Percentiles rank a stretch among this genome's conserved stretches.
phyloP scores from a whole-genome alignment of 2,329 filamentous ascomycete genomes.

The Aspergillus ibericus region DNA sequence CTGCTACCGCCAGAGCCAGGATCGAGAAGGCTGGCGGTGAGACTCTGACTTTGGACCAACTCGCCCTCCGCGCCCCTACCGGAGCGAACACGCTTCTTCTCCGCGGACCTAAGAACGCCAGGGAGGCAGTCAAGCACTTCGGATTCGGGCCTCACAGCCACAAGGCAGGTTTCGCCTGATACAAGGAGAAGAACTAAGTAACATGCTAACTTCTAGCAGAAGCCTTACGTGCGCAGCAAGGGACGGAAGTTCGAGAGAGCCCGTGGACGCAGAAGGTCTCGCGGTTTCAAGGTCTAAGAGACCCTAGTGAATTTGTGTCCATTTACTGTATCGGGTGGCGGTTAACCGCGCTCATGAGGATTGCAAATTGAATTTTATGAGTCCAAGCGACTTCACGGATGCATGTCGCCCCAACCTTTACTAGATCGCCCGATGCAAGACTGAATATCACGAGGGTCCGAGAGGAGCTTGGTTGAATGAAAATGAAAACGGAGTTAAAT shows the following conservation, averaged over 20 bases:
- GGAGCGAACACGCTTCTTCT: conserved; percentile 96
- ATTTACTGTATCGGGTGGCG: neutral
- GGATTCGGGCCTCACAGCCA: conserved; percentile 96
- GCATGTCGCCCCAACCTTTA: neutral
- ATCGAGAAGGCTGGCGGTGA: conserved; percentile 93
- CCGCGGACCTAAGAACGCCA: conserved; percentile 95
- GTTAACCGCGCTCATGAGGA: neutral
- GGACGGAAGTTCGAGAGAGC: conserved; percentile 99
- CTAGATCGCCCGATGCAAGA: neutral
- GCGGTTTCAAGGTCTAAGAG: conserved; percentile 99
- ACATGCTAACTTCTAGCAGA: conserved; percentile 55
- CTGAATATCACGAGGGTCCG: conserved; percentile 4
- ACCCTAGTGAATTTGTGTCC: neutral
- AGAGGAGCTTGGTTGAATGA: conserved; percentile 16
- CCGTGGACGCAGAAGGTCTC: conserved; percentile 96
- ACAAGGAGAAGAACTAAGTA: no score
- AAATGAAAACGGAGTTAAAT: conserved; percentile 16
- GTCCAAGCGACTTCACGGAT: neutral
- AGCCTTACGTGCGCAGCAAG: conserved; percentile 97
- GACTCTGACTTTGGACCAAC: conserved; percentile 93
- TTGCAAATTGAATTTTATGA: neutral
- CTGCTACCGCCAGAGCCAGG: conserved; percentile 89
- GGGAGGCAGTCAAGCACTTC: conserved; percentile 99
- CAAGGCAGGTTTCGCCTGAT: conserved; percentile 65
- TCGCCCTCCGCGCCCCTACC: conserved; percentile 91